These are phyloP conservation scores for Vigna angularis DNA, from an alignment of 306 rosid genomes.

Conservation along the genomic window DNA sequence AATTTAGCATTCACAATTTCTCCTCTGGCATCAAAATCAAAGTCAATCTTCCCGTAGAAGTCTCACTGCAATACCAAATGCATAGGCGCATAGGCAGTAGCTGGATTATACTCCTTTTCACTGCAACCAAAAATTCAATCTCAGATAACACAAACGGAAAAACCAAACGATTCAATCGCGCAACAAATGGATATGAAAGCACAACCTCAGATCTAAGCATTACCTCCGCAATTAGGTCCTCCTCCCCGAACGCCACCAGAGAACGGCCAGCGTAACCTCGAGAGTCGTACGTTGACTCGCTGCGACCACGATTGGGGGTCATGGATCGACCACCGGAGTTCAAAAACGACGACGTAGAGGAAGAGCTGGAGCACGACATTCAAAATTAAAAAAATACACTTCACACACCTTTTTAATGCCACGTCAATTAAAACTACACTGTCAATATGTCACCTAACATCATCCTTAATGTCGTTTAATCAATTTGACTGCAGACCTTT, in stretches of 20 bases:
- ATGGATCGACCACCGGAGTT: slow-evolving; percentile 86
- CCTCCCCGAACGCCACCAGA: slow-evolving; percentile 74
- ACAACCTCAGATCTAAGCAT: slow-evolving; percentile 66
- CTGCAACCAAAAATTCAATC: slow-evolving; percentile 63
- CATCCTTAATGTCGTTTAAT: no score
- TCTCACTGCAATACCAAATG: slow-evolving; percentile 74
- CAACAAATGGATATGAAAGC: slow-evolving; percentile 67
- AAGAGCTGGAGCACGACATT: slow-evolving; percentile 82
- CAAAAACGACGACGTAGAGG: slow-evolving; percentile 78
- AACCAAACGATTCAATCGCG: slow-evolving; percentile 43
- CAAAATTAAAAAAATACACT: no score
- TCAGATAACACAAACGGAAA: slow-evolving; percentile 34
- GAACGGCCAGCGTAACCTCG: slow-evolving; percentile 52
- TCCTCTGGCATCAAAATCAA: slow-evolving; percentile 26
- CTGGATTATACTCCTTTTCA: slow-evolving; percentile 96
- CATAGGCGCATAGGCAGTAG: slow-evolving; percentile 93
- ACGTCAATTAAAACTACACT: no score
- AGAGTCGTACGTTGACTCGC: slow-evolving; percentile 71
- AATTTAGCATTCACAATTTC: slow-evolving; percentile 41
- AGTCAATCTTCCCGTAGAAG: slow-evolving; percentile 17
- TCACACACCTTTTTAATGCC: no score
- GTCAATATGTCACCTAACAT: no score
- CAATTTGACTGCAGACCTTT: no score
- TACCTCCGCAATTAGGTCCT: slow-evolving; percentile 88
- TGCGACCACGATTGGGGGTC: slow-evolving; percentile 71